phyloP scores from a whole-genome alignment of 1,284 basidiomycete species.

The Pseudozyma hubeiensis region DNA sequence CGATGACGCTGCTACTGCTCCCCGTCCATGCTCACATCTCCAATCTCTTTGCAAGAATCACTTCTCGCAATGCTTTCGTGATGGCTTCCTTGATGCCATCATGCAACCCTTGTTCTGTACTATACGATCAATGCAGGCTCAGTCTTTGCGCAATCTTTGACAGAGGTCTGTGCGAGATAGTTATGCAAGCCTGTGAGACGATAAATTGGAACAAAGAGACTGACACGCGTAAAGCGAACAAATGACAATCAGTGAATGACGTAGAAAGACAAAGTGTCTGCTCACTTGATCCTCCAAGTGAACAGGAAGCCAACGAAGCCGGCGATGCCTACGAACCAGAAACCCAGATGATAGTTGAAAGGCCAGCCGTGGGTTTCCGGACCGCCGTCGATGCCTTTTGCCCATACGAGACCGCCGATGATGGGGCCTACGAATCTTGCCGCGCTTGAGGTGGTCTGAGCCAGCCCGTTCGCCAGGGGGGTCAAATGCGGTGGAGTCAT shows the following conservation, averaged over 20 bases:
- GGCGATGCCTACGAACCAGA: slow-evolving; percentile 61
- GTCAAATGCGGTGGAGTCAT: slow-evolving; percentile 70
- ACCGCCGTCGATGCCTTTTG: slow-evolving; percentile 58
- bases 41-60: background rate
- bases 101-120: slow-evolving; percentile 5
- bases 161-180: background rate
- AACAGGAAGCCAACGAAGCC: slow-evolving; percentile 58
- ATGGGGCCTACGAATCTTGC: slow-evolving; percentile 70
- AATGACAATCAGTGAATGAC: background rate
- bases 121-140: background rate
- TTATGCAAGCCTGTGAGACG: no score
- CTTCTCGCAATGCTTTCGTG: background rate
- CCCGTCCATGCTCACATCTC: background rate
- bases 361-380: slow-evolving; percentile 52
- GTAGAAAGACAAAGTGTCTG: no score
- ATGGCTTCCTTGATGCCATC: background rate
- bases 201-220: no score
- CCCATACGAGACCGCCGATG: slow-evolving; percentile 66
- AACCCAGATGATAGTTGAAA: slow-evolving; percentile 64
- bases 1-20: background rate
- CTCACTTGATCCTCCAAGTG: slow-evolving; percentile 46
- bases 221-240: no score
- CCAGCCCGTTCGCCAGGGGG: slow-evolving; percentile 70
- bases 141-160: no score
- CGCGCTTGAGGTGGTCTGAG: slow-evolving; percentile 68